Evolutionary conservation across 1,139 yeast species (phyloP).

Genomic region (Pichia sp.): DNA sequence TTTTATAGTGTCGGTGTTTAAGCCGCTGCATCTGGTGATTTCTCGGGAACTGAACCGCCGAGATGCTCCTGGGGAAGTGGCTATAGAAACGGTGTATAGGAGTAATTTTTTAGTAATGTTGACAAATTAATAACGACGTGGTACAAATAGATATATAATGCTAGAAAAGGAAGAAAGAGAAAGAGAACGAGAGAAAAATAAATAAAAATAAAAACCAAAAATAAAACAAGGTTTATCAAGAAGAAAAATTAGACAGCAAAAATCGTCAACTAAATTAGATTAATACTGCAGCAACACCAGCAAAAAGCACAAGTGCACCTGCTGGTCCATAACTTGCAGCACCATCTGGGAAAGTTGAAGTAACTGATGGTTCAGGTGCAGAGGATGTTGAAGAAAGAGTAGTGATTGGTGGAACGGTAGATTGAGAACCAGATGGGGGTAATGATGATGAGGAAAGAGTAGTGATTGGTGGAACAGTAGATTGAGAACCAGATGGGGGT

Average conservation of each 20-base stretch:
- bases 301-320: conserved; percentile 1
- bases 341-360: conserved; percentile 1
- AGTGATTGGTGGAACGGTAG: too few species aligned
- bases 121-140: too few species aligned
- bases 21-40: too few species aligned
- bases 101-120: too few species aligned
- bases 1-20: too few species aligned
- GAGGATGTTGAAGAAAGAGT: not conserved
- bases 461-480: too few species aligned
- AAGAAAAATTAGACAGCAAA: not conserved
- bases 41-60: too few species aligned
- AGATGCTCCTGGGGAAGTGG: too few species aligned
- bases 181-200: too few species aligned
- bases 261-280: not conserved
- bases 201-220: not conserved
- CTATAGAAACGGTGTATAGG: not conserved
- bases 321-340: conserved; percentile 2
- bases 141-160: too few species aligned
- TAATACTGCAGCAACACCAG: conserved; percentile 2
- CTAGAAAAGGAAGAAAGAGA: too few species aligned
- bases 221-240: not conserved
- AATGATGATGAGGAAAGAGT: too few species aligned
- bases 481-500: not conserved
- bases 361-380: not conserved
- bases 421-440: not conserved